Conservation (phyloP, 176 grass and related monocot genomes). For the Typha latifolia region DNA sequence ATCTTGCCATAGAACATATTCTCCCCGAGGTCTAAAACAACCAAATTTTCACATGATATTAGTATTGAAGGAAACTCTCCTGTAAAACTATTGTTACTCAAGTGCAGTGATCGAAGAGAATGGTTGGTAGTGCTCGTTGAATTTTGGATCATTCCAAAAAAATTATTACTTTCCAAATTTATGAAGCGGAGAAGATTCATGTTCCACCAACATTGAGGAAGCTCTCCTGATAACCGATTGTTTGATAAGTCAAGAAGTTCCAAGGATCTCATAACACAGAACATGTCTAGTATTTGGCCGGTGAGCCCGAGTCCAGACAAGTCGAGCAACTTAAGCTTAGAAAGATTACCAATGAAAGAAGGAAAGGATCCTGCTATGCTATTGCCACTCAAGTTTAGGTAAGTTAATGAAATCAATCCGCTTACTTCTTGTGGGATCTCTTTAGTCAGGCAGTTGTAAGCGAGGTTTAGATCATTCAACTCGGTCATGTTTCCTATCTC, state of each 20-base stretch:
- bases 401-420: slow-evolving; percentile 9
- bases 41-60: slow-evolving; percentile 5
- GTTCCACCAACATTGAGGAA: slow-evolving; percentile 50
- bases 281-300: slow-evolving; percentile 16
- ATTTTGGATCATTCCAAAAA: slow-evolving; percentile 33
- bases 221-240: slow-evolving; percentile 45
- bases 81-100: slow-evolving; percentile 37
- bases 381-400: slow-evolving; percentile 22
- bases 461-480: not conserved
- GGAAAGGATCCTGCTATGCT: slow-evolving; percentile 17
- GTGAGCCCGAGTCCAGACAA: slow-evolving; percentile 17
- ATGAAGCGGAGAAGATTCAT: slow-evolving; percentile 33
- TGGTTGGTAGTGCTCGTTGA: slow-evolving; percentile 10
- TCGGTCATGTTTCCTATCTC: no score
- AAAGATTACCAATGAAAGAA: slow-evolving; percentile 18
- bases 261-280: slow-evolving; percentile 38
- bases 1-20: slow-evolving; percentile 48
- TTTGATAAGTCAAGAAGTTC: slow-evolving; percentile 53
- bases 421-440: slow-evolving; percentile 13
- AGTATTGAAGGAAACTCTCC: slow-evolving; percentile 31
- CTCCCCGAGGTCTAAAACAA: slow-evolving; percentile 42
- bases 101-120: slow-evolving; percentile 48
- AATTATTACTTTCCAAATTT: slow-evolving; percentile 16
- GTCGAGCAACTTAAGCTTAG: slow-evolving; percentile 10
- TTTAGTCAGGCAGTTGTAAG: slow-evolving; percentile 14